Evolutionary conservation across 2,329 filamentous ascomycete species (phyloP).

Genomic region (Cordyceps javanica): DNA sequence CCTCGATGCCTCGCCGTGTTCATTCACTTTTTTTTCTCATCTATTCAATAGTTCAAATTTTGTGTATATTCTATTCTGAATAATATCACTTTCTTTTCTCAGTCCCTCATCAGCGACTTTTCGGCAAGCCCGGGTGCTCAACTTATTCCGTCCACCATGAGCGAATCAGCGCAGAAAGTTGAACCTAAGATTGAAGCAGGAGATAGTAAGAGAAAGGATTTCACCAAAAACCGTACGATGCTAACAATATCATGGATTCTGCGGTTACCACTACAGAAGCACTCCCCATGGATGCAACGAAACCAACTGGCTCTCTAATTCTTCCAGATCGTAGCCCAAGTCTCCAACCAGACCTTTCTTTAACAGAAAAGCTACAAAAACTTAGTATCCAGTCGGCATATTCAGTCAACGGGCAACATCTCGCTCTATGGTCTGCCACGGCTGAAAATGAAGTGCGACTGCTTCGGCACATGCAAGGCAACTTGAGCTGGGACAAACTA

Average conservation of each 20-base stretch:
- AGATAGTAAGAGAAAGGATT: not conserved
- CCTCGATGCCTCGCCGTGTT: not conserved
- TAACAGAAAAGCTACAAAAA: not conserved
- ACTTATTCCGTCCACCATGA: not conserved
- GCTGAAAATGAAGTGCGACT: not conserved
- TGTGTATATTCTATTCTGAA: not conserved
- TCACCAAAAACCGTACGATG: not conserved
- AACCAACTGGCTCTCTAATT: not conserved
- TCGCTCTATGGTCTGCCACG: not conserved
- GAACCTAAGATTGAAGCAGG: not conserved
- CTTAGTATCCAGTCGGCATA: not conserved
- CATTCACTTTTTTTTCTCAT: not conserved
- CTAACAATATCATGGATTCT: not conserved
- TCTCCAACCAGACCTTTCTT: not conserved
- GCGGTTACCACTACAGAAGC: not conserved
- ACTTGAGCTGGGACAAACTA: too few relatives aligned
- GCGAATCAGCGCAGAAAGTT: not conserved
- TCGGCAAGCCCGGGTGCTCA: too few relatives aligned
- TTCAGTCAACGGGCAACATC: not conserved
- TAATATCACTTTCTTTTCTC: not conserved
- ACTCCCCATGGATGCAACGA: not conserved
- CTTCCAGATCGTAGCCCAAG: not conserved
- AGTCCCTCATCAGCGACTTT: not conserved
- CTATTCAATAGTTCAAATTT: not conserved
- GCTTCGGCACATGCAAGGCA: not conserved